phyloP scores from a whole-genome alignment of 2,329 filamentous ascomycete genomes.

The Alternaria brassicicola region DNA sequence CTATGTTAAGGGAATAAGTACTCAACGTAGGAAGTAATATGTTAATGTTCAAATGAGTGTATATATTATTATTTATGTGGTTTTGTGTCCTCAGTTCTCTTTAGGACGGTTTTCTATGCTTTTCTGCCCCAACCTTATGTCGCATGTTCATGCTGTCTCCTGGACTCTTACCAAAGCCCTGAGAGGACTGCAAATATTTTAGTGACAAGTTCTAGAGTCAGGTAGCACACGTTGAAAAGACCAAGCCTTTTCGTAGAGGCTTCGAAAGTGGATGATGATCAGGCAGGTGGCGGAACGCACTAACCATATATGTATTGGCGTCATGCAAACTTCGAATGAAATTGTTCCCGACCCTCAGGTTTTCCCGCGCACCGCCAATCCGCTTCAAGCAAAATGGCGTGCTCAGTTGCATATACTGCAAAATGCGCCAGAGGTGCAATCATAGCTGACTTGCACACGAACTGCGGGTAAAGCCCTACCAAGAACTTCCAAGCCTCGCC shows the following conservation, averaged over 20 bases:
- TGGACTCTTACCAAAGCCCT: no score
- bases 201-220: no score
- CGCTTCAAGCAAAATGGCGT: slow-evolving; percentile 24
- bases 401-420: slow-evolving; percentile 22
- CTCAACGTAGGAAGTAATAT: no score
- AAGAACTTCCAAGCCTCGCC: slow-evolving; percentile 22
- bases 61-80: no score
- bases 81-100: no score
- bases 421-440: slow-evolving; percentile 2
- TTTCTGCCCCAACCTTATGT: no score
- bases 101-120: no score
- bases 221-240: neutral
- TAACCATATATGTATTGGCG: neutral
- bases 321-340: slow-evolving; percentile 1
- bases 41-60: no score
- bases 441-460: slow-evolving; percentile 9
- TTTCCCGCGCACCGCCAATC: slow-evolving; percentile 23
- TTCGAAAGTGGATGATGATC: neutral
- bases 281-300: neutral
- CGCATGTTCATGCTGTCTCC: no score
- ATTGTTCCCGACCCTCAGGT: neutral
- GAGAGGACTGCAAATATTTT: no score
- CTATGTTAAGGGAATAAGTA: no score
- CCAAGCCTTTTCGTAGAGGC: neutral
- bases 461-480: slow-evolving; percentile 7